Conservation (phyloP, 129 eudicot genomes). For the Flaveria trinervia region DNA sequence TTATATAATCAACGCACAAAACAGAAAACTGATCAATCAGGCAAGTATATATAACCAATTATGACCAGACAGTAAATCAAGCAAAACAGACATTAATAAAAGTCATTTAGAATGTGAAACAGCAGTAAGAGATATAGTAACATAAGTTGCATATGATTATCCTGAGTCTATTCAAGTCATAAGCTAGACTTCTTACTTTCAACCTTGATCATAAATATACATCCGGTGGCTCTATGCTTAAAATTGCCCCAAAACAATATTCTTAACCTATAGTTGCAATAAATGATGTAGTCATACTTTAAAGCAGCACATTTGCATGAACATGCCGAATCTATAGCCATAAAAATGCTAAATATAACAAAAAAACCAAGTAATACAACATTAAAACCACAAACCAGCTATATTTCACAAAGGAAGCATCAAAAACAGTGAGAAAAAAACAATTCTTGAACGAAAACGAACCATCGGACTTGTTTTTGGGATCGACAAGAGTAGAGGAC, state of each 20-base stretch:
- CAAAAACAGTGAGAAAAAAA: neutral
- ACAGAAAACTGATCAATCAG: neutral
- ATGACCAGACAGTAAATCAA: conserved; percentile 12
- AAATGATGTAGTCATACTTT: neutral
- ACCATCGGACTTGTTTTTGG: conserved; percentile 57
- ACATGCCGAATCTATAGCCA: neutral
- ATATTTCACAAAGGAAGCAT: neutral
- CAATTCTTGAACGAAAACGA: conserved; percentile 1
- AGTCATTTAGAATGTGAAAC: conserved; percentile 10
- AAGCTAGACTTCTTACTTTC: neutral
- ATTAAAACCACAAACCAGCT: neutral
- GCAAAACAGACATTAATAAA: conserved; percentile 15
- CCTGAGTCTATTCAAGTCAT: neutral
- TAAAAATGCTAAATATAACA: neutral
- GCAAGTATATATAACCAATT: neutral
- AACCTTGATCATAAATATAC: no score
- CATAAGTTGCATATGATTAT: neutral
- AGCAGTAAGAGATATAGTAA: neutral
- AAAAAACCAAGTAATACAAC: neutral
- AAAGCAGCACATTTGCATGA: neutral
- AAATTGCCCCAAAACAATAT: neutral
- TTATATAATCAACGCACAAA: neutral
- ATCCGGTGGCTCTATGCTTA: neutral
- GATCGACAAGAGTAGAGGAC: conserved; percentile 31
- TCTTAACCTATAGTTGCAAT: neutral